Conservation (phyloP, 441 rosid species). For the Erodium moschatum region DNA sequence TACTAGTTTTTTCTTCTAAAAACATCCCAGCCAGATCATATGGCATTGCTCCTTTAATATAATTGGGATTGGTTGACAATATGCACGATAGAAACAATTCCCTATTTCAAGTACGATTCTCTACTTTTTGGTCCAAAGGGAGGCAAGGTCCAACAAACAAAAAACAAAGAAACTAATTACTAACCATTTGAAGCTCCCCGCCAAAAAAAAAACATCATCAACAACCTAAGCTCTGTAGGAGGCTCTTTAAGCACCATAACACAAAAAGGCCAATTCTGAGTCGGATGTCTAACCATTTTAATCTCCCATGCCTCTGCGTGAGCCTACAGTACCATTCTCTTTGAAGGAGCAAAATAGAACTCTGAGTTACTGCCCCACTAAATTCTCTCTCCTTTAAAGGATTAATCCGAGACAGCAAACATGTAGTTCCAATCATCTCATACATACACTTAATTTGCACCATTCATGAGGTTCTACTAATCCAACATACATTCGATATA, state of each 20-base stretch:
- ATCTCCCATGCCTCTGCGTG: not conserved
- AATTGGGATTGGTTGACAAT: not conserved
- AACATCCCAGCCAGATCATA: not conserved
- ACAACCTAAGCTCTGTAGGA: not conserved
- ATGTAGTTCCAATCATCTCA: not conserved
- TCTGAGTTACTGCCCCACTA: not conserved
- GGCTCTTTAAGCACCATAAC: not conserved
- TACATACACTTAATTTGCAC: not conserved
- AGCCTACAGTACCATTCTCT: constrained; percentile 1
- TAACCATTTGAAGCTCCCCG: not conserved
- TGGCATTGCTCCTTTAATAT: not conserved
- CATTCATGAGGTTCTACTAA: not conserved
- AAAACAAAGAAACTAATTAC: not conserved
- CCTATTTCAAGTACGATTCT: not conserved
- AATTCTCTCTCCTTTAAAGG: not conserved
- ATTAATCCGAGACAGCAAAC: not conserved
- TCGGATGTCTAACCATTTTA: not conserved
- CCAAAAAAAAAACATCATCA: not conserved
- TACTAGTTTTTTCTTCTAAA: not conserved
- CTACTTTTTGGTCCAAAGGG: not conserved
- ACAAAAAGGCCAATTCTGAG: not conserved
- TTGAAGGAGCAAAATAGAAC: not conserved
- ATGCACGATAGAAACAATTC: constrained; percentile 3
- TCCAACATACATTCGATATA: not conserved
- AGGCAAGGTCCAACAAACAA: not conserved